Conservation (phyloP, 2,329 filamentous ascomycete genomes). For the Escovopsis sp. region DNA sequence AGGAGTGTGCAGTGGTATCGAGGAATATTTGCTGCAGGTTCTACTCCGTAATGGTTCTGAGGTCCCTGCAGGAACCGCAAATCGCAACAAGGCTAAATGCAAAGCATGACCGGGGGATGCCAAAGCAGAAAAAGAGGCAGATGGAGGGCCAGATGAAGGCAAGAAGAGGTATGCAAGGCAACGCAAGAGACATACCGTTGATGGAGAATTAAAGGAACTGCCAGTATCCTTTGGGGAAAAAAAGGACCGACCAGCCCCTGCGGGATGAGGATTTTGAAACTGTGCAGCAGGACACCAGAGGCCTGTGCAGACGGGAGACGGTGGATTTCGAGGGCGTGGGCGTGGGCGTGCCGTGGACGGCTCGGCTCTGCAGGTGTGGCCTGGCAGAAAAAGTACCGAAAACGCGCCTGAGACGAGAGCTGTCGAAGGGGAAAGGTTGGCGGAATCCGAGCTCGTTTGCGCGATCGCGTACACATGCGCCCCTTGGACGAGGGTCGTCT, state of each 20-base stretch:
- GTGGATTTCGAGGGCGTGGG: background rate
- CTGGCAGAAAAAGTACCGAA: background rate
- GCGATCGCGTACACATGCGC: background rate
- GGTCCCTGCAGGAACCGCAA: no score
- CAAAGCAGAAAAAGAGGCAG: constrained; percentile 1
- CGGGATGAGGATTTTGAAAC: constrained; percentile 1
- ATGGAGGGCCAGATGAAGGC: background rate
- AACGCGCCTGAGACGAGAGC: background rate
- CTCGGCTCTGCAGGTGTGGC: background rate
- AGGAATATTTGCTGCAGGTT: no score
- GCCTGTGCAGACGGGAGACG: background rate
- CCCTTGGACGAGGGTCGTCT: background rate
- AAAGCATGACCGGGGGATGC: background rate
- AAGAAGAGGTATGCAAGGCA: background rate
- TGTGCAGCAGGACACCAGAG: background rate
- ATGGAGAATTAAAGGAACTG: background rate
- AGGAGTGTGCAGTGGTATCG: background rate
- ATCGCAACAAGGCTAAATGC: no score
- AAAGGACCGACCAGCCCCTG: constrained; percentile 2
- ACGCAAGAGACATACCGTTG: background rate
- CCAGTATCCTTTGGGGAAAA: background rate
- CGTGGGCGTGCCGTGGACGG: no score
- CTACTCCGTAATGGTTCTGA: no score
- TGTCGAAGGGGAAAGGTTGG: background rate
- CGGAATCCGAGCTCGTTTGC: background rate